Evolutionary conservation across 2,329 filamentous ascomycete genomes (phyloP).

Genomic region (Penicillium sp.): DNA sequence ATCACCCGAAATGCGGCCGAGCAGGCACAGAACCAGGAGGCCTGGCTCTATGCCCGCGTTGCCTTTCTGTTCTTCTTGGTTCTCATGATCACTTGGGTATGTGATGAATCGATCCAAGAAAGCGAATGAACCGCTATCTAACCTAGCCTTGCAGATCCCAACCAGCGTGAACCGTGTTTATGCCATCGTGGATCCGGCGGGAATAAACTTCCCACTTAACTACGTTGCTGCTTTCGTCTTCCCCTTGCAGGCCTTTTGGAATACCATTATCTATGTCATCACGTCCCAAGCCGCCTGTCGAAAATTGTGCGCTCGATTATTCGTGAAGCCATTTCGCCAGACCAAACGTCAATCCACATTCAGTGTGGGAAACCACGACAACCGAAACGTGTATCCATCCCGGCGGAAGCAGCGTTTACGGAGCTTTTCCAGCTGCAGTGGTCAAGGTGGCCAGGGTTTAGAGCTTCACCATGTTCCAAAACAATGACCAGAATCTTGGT

Average conservation of each 20-base stretch:
- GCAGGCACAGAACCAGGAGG: conserved; percentile 31
- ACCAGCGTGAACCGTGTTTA: conserved; percentile 72
- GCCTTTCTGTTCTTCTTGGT: conserved; percentile 33
- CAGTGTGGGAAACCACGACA: not conserved
- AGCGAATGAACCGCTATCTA: too few relatives aligned
- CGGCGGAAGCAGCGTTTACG: conserved; percentile 1
- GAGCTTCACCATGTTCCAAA: too few relatives aligned
- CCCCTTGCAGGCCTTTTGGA: conserved; percentile 78
- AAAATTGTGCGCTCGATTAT: not conserved
- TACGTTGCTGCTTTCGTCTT: conserved; percentile 68
- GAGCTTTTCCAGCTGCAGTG: conserved; percentile 2
- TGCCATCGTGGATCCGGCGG: conserved; percentile 56
- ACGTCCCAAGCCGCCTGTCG: conserved; percentile 49
- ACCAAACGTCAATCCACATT: not conserved
- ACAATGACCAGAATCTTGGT: too few relatives aligned
- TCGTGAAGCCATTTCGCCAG: not conserved
- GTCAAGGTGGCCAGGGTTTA: too few relatives aligned
- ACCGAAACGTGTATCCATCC: conserved; percentile 1
- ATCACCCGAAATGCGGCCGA: conserved; percentile 11
- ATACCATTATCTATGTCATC: conserved; percentile 68
- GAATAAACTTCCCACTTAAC: conserved; percentile 57
- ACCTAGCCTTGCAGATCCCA: conserved; percentile 53
- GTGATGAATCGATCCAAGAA: not conserved
- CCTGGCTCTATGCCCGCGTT: conserved; percentile 30
- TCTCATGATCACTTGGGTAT: conserved; percentile 36